Conservation (phyloP, 2,329 filamentous ascomycete species). For the Hymenoscyphus scutula region DNA sequence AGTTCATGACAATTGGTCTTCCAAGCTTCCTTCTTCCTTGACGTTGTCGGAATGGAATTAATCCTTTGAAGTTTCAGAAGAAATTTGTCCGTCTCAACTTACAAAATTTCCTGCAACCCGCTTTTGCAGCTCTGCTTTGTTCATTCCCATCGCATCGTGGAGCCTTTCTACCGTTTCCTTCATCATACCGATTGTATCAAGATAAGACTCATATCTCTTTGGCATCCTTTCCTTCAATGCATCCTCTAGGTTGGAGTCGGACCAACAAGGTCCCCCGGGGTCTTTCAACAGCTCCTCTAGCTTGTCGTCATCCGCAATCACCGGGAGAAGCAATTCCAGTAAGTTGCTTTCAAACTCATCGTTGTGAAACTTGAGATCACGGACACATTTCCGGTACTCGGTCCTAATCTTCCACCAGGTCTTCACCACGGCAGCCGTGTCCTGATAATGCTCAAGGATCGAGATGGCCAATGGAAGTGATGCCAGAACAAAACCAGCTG, state of each 20-base stretch:
- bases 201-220: conserved; percentile 19
- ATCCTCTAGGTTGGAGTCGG: conserved; percentile 16
- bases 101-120: conserved; percentile 14
- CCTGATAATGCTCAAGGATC: conserved; percentile 20
- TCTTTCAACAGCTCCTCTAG: conserved; percentile 13
- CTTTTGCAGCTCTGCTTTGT: conserved; percentile 19
- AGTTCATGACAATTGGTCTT: too few species aligned
- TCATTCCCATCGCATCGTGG: conserved; percentile 17
- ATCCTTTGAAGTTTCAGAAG: background rate
- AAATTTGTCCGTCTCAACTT: conserved; percentile 3
- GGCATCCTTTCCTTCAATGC: conserved; percentile 19
- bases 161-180: conserved; percentile 14
- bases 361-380: conserved; percentile 18
- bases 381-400: conserved; percentile 21
- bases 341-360: conserved; percentile 20
- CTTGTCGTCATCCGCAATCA: conserved; percentile 21
- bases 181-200: conserved; percentile 22
- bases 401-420: conserved; percentile 22
- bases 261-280: conserved; percentile 18
- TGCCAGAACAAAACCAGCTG: conserved; percentile 22
- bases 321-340: conserved; percentile 18
- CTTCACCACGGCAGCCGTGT: conserved; percentile 15
- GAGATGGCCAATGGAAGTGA: conserved; percentile 23
- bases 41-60: too few species aligned
- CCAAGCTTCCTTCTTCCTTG: too few species aligned